Evolutionary conservation across 352 stramenopile genomes (phyloP), one percentile per base, ranked within the genome.

Genomic region (Halophytophthora batemanensis): DNA sequence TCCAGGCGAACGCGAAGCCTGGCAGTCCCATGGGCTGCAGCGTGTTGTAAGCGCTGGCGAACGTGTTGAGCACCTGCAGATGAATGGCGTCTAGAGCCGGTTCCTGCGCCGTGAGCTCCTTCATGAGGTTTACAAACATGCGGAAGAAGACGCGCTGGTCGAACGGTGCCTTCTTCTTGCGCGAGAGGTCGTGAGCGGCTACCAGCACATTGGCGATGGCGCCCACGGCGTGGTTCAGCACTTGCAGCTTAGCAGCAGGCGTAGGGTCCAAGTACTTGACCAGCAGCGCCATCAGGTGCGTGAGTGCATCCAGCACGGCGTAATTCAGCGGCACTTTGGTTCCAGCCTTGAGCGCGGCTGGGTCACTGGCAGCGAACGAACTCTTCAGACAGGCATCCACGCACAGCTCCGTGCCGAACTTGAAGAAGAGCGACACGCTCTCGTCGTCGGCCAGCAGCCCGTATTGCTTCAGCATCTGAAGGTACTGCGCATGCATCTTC

Each of bases 141-240:
- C 97, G 88, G 73, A 98, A 99, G 82, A 98, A 99, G 31, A 98
- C 96, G 37, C 96, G 86, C 64, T 99, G 96, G 66, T 99, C 97
- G 59, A 98, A 99, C 5, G 66, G 49, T 10, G 63, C 69, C 56
- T 94, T 89, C 61, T 90, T 90, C 66, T 93, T 93, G 53, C 79
- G 77, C 28, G 77, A 83, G 37, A 87, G 50, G 43, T 95, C 82
- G 44, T 93, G 82, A 2, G 83, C 62, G 7, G 87, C 90, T 38
- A 98, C 92, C 53, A 99, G 80, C 37, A 96, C 88, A 40, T 97
- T 93, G n/a, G 95, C 87, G 54, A 97, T 93, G 17, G 93, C 90
- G 29, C 90, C 92, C 10, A 99, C 86, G 29, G 97, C 93, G 66
- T 98, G 97, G 71, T 98, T 98, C 39, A 99, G 62, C 40, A 98